These are phyloP conservation scores for Trametes meyenii DNA, from an alignment of 768 basidiomycete genomes.

Conservation along the genomic window DNA sequence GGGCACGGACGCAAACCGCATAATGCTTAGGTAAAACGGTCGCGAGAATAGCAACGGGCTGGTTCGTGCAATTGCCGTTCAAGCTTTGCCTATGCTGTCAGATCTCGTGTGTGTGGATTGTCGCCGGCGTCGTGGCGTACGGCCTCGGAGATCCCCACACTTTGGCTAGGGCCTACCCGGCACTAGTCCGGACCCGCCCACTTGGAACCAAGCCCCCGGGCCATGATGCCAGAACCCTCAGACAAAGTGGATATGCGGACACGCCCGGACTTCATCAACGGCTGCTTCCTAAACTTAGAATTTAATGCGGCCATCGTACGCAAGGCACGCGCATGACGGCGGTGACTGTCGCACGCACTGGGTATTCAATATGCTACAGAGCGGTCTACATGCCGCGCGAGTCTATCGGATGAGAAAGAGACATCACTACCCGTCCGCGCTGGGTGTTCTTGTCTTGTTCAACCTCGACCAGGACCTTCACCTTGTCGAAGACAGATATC, in stretches of 20 bases:
- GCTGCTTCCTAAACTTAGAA: conserved; percentile 18
- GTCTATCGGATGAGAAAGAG: conserved; percentile 67
- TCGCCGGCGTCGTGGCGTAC: conserved; percentile 14
- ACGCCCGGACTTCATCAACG: conserved; percentile 5
- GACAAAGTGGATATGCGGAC: conserved; percentile 13
- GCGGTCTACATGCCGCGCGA: conserved; percentile 42
- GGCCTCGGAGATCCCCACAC: conserved; percentile 22
- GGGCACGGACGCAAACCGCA: conserved; percentile 9
- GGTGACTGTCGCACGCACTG: conserved; percentile 19
- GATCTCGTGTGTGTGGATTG: conserved; percentile 19
- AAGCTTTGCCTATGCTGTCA: conserved; percentile 22
- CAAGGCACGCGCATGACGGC: conserved; percentile 13
- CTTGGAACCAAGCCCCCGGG: conserved; percentile 9
- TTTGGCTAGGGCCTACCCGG: conserved; percentile 16
- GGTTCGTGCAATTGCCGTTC: conserved; percentile 17
- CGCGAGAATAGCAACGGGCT: conserved; percentile 17
- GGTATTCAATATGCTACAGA: conserved; percentile 12
- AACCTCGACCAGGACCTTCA: conserved; percentile 85
- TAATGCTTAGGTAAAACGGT: conserved; percentile 23
- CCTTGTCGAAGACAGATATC: conserved; percentile 93
- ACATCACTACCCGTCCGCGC: conserved; percentile 87
- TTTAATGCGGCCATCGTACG: conserved; percentile 12
- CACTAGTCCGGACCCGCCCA: conserved; percentile 11
- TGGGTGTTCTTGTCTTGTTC: conserved; percentile 96
- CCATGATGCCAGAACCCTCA: conserved; percentile 19